Conservation (phyloP, 2,329 filamentous ascomycete species). For the Endothia cerciana region DNA sequence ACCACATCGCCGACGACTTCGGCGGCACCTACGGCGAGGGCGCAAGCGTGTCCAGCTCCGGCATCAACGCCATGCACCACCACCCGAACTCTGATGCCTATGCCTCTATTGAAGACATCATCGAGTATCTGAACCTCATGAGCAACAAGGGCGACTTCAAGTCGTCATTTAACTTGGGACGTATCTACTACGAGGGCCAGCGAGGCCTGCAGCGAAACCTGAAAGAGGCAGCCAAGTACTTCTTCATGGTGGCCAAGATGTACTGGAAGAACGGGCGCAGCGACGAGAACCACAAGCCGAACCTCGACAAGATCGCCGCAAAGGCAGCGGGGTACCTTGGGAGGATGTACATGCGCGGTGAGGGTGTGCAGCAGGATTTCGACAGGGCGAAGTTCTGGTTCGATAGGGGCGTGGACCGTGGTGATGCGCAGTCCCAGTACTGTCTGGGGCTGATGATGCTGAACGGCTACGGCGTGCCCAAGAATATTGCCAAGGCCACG, state of each 20-base stretch:
- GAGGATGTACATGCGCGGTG: constrained; percentile 86
- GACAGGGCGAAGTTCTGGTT: constrained; percentile 82
- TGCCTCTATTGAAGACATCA: constrained; percentile 86
- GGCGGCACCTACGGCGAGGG: constrained; percentile 96
- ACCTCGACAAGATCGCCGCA: constrained; percentile 76
- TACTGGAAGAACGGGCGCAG: constrained; percentile 83
- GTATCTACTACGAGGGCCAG: constrained; percentile 87
- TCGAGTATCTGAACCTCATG: constrained; percentile 91
- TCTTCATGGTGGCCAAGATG: constrained; percentile 75
- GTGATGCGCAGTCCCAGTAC: constrained; percentile 83
- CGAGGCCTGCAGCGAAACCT: constrained; percentile 75
- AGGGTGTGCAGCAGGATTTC: constrained; percentile 80
- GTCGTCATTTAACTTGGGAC: constrained; percentile 82
- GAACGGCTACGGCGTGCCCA: constrained; percentile 70
- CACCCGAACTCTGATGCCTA: constrained; percentile 78
- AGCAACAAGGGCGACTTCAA: constrained; percentile 88
- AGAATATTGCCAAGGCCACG: constrained; percentile 73
- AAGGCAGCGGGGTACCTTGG: constrained; percentile 88
- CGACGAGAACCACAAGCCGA: constrained; percentile 68
- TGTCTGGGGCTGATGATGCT: constrained; percentile 83
- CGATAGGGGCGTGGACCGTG: constrained; percentile 73
- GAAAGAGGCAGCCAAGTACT: constrained; percentile 76
- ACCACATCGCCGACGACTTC: constrained; percentile 84
- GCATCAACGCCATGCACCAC: constrained; percentile 76
- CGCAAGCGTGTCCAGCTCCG: constrained; percentile 86